Evolutionary conservation across 2,329 filamentous ascomycete species (phyloP).

Genomic region (Aquanectria penicillioides): DNA sequence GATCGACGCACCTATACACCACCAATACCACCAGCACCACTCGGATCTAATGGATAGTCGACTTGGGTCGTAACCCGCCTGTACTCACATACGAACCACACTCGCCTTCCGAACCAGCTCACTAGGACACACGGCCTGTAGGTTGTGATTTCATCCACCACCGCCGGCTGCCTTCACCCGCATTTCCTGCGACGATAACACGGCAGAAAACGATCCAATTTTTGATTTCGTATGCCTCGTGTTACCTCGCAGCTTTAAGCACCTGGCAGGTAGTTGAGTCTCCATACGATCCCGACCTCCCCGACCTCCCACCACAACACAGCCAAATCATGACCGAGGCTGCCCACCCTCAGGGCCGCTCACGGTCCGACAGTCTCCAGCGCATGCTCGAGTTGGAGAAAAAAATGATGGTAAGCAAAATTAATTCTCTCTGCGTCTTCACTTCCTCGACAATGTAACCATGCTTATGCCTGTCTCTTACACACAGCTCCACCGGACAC

Average conservation of each 20-base stretch:
- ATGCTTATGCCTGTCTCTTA: slow-evolving; percentile 7
- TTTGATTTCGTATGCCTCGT: slow-evolving; percentile 7
- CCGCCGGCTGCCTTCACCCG: too few species aligned
- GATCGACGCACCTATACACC: not conserved
- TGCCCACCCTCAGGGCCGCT: slow-evolving; percentile 29
- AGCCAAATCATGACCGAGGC: slow-evolving; percentile 29
- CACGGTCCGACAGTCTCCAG: slow-evolving; percentile 60
- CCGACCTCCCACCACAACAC: slow-evolving; percentile 11
- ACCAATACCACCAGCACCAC: not conserved
- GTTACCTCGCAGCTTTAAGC: slow-evolving; percentile 1
- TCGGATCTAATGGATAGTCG: not conserved
- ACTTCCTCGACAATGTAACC: not conserved
- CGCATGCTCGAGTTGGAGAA: slow-evolving; percentile 70
- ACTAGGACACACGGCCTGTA: too few species aligned
- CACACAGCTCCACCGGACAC: slow-evolving; percentile 3
- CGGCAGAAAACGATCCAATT: not conserved
- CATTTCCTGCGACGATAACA: too few species aligned
- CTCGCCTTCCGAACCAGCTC: not conserved
- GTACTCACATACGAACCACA: not conserved
- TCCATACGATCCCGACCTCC: too few species aligned
- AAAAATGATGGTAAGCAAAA: slow-evolving; percentile 62
- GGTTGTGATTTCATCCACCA: too few species aligned
- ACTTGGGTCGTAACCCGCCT: not conserved
- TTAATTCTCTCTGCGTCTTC: not conserved
- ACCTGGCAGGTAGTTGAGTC: slow-evolving; percentile 21